Conservation (phyloP, 2,329 filamentous ascomycete genomes). For the Lecanicillium sp. region DNA sequence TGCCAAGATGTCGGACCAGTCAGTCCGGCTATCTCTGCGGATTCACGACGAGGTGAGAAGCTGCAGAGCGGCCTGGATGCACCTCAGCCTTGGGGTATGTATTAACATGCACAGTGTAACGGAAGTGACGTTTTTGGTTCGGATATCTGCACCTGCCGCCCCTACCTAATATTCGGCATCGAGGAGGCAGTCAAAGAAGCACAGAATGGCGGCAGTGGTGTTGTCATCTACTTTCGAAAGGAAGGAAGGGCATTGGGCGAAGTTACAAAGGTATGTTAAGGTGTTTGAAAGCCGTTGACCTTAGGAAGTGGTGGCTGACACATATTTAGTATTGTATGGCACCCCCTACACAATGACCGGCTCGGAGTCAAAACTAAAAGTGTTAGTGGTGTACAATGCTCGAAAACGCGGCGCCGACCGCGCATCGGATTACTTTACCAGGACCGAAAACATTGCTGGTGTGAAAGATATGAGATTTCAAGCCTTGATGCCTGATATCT, state of each 20-base stretch:
- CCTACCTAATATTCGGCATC: slow-evolving; percentile 93
- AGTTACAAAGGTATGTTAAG: slow-evolving; percentile 73
- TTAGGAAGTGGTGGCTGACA: too few relatives aligned
- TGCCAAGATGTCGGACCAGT: slow-evolving; percentile 84
- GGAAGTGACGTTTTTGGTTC: slow-evolving; percentile 96
- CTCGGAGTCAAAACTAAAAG: not conserved
- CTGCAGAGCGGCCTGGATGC: not conserved
- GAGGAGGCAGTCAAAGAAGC: slow-evolving; percentile 97
- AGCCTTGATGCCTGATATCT: slow-evolving; percentile 93
- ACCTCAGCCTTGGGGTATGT: not conserved
- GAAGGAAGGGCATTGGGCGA: slow-evolving; percentile 92
- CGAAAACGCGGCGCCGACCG: slow-evolving; percentile 70
- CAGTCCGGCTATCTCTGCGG: slow-evolving; percentile 70
- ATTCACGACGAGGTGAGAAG: slow-evolving; percentile 58
- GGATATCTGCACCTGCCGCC: slow-evolving; percentile 94
- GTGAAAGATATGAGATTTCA: slow-evolving; percentile 98
- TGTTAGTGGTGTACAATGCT: slow-evolving; percentile 62
- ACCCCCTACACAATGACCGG: slow-evolving; percentile 34
- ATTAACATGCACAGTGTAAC: slow-evolving; percentile 55
- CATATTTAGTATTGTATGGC: slow-evolving; percentile 21
- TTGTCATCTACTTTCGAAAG: slow-evolving; percentile 98
- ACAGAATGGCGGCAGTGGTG: slow-evolving; percentile 84
- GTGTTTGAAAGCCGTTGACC: too few relatives aligned
- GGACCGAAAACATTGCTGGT: slow-evolving; percentile 96
- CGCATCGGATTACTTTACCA: slow-evolving; percentile 89